Evolutionary conservation across 2,329 filamentous ascomycete genomes (phyloP).

Genomic region (Penicillium polonicum): DNA sequence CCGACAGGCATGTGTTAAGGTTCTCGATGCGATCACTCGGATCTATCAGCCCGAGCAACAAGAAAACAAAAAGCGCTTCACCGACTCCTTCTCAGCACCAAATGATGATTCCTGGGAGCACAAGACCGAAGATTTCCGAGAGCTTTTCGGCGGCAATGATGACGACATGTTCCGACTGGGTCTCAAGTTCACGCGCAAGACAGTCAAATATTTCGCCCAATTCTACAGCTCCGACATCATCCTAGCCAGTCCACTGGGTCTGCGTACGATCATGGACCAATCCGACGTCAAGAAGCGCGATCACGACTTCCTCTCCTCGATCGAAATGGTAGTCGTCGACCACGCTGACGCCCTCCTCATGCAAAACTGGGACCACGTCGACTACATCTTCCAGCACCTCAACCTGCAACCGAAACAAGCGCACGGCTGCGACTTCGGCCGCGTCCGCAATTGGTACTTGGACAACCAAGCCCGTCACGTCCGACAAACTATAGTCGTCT

Average conservation of each 20-base stretch:
- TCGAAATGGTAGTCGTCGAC: constrained; percentile 86
- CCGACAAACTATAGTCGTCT: constrained; percentile 80
- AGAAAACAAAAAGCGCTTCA: constrained; percentile 90
- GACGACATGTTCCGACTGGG: constrained; percentile 96
- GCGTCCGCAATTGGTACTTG: constrained; percentile 89
- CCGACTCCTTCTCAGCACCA: constrained; percentile 73
- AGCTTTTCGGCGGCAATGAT: constrained; percentile 90
- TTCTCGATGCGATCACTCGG: constrained; percentile 72
- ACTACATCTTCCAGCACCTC: constrained; percentile 86
- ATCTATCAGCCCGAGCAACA: constrained; percentile 83
- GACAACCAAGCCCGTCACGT: constrained; percentile 77
- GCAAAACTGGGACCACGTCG: constrained; percentile 98
- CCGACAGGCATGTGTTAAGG: constrained; percentile 76
- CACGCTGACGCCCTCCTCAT: constrained; percentile 91
- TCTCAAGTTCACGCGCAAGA: constrained; percentile 96
- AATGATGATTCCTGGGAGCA: constrained; percentile 68
- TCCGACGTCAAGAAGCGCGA: constrained; percentile 70
- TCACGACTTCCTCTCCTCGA: constrained; percentile 87
- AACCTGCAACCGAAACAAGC: constrained; percentile 87
- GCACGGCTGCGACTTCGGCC: constrained; percentile 90
- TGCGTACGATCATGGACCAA: constrained; percentile 86
- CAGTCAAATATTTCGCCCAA: constrained; percentile 87
- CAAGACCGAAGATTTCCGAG: constrained; percentile 81
- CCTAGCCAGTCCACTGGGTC: constrained; percentile 81
- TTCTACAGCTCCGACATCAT: constrained; percentile 98